A percentile compares a stretch with the other conserved stretches of the same genome.
Evolutionary conservation across 371 early-diverging fungal genomes (phyloP).

Genomic region (Rhizopus stolonifer): DNA sequence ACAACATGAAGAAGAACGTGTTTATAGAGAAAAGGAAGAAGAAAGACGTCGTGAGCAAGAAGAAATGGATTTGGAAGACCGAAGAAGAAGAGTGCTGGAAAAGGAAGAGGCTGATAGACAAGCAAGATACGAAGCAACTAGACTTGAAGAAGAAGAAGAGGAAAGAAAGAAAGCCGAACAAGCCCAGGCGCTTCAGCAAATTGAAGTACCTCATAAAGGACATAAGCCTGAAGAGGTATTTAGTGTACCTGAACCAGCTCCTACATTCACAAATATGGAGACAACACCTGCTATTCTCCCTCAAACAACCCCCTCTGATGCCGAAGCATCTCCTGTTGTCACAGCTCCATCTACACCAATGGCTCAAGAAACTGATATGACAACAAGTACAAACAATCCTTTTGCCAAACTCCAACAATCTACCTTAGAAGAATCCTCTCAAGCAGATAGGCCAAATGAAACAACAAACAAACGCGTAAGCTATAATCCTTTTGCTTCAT

Average conservation of each 20-base stretch:
- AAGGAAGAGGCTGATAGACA: constrained; percentile 37
- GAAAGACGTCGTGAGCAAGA: constrained; percentile 27
- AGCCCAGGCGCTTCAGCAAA: neutral
- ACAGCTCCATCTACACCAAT: constrained; percentile 10
- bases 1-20: constrained; percentile 20
- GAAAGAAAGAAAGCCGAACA: constrained; percentile 18
- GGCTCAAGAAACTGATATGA: constrained; percentile 3
- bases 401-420: constrained; percentile 44
- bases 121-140: constrained; percentile 38
- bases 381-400: constrained; percentile 45
- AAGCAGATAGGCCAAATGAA: constrained; percentile 28
- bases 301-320: neutral
- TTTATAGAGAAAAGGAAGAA: constrained; percentile 9
- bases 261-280: constrained; percentile 5
- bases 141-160: constrained; percentile 33
- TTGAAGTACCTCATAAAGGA: constrained; percentile 7
- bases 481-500: constrained; percentile 54
- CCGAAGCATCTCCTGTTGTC: neutral
- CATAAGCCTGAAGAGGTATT: constrained; percentile 18
- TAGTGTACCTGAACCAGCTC: neutral
- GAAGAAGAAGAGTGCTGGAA: constrained; percentile 26
- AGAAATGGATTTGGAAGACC: constrained; percentile 28
- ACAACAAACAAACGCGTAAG: constrained; percentile 43
- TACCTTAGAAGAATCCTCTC: constrained; percentile 10
- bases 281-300: constrained; percentile 9